Base-by-base conservation (phyloP, 352 stramenopile genomes). In the Globisporangium okanoganense region DNA sequence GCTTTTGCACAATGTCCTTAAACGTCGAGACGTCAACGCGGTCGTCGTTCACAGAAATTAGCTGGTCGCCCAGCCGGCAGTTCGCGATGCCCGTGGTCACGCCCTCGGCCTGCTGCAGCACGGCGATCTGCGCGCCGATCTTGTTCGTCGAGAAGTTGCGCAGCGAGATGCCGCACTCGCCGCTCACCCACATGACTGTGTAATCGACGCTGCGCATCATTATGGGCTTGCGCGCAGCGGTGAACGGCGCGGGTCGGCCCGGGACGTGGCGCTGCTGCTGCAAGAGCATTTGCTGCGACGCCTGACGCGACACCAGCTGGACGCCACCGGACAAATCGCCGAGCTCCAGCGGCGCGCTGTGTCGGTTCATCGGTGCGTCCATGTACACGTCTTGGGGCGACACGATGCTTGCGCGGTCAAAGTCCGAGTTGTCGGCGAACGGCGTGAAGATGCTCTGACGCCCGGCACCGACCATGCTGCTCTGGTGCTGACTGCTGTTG, bases 81-180 rank as follows among this genome's bases (percentile, higher is more conserved):
- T 90, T 88, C 31, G 76, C 73, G 56, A 94, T 92, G 24, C 85
- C 85, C 1, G 82, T 88, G 6, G 82, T 90, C 14, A 94, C 77
- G 38, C 82, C 82, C 36, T 92, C 75, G 5, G 81, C 82, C 45
- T 91, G 85, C 60, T 94, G 82, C 60, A 94, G 56, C 35, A 91
- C 74, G 12, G 85, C 84, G 40, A 94, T 90, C 59, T 94, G 85
- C 9, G 84, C 82, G 14, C 85, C 85, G 18, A 89, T 78, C 51
- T 88, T 89, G 67, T 81, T 79, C 44, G 77, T 67, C 3, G 82
- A 87, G 61, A 91, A 92, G 59, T 92, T 92, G 62, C 82, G 84
- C 38, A 94, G 65, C 50, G 85, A 92, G 67, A 94, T 94, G 51
- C 85, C 85, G 54, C 84, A 90, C 64, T 94, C 85, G 41, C 85